These are phyloP conservation scores for Rubroboletus satanas DNA, from an alignment of 768 basidiomycete species.

Conservation along the genomic window DNA sequence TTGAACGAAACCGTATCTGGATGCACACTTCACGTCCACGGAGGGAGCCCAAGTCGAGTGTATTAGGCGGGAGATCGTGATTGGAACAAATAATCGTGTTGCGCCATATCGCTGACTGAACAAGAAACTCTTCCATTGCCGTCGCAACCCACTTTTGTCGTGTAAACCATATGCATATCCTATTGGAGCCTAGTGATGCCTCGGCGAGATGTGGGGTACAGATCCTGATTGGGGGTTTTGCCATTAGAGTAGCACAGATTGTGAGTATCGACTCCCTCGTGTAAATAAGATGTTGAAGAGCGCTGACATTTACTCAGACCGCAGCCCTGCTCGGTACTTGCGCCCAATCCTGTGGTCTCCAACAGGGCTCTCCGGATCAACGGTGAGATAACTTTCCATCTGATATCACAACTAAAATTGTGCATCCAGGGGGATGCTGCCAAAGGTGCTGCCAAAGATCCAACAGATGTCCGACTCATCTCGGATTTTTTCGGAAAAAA, in stretches of 20 bases:
- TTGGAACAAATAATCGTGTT: background rate
- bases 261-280: constrained; percentile 11
- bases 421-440: constrained; percentile 5
- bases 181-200: background rate
- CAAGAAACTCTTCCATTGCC: constrained; percentile 14
- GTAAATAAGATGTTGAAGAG: constrained; percentile 1
- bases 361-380: constrained; percentile 3
- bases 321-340: constrained; percentile 8
- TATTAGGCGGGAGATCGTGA: constrained; percentile 15
- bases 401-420: constrained; percentile 23
- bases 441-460: background rate
- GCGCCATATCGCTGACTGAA: constrained; percentile 8
- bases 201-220: constrained; percentile 21
- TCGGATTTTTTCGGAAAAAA: background rate
- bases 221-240: constrained; percentile 12
- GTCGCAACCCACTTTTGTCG: constrained; percentile 6
- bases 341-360: constrained; percentile 3
- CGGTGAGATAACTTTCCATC: constrained; percentile 6
- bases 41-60: constrained; percentile 1
- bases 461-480: background rate
- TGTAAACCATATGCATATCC: constrained; percentile 12
- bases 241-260: background rate
- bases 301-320: constrained; percentile 11
- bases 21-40: constrained; percentile 5
- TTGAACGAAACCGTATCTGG: constrained; percentile 10